Evolutionary conservation across 768 basidiomycete genomes (phyloP).

Genomic region (Lentinus tigrinus): DNA sequence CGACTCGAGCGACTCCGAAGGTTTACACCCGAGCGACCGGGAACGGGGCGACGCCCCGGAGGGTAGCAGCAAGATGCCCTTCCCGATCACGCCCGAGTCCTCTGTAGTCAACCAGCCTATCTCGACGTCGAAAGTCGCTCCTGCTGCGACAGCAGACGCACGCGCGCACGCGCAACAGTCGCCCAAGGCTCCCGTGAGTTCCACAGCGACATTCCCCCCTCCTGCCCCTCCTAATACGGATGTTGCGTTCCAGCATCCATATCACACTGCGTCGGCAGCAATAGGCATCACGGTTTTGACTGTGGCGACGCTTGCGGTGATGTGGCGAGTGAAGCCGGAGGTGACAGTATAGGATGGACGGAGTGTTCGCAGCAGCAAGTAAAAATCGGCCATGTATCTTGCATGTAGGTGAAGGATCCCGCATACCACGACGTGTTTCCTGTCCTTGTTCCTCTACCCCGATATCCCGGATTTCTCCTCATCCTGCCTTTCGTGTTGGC

Average conservation of each 20-base stretch:
- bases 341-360: constrained; percentile 13
- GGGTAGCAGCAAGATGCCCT: constrained; percentile 20
- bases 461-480: constrained; percentile 14
- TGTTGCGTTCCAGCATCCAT: constrained; percentile 26
- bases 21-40: constrained; percentile 14
- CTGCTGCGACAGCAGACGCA: constrained; percentile 21
- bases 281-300: constrained; percentile 65
- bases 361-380: neutral
- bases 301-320: constrained; percentile 68
- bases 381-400: constrained; percentile 12
- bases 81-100: constrained; percentile 30
- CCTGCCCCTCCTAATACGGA: constrained; percentile 1
- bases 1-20: constrained; percentile 27
- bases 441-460: neutral
- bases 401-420: constrained; percentile 8
- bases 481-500: neutral
- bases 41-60: constrained; percentile 14
- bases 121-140: constrained; percentile 11
- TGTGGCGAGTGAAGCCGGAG: constrained; percentile 65
- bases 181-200: constrained; percentile 23
- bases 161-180: constrained; percentile 21
- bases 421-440: neutral
- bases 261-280: constrained; percentile 44
- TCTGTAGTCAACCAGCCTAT: constrained; percentile 29
- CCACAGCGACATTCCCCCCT: neutral